A percentile compares a stretch with the other conserved stretches of the same genome.
These are phyloP conservation scores for Aphanomyces euteiches DNA, from an alignment of 352 stramenopile genomes.

Conservation along the genomic window DNA sequence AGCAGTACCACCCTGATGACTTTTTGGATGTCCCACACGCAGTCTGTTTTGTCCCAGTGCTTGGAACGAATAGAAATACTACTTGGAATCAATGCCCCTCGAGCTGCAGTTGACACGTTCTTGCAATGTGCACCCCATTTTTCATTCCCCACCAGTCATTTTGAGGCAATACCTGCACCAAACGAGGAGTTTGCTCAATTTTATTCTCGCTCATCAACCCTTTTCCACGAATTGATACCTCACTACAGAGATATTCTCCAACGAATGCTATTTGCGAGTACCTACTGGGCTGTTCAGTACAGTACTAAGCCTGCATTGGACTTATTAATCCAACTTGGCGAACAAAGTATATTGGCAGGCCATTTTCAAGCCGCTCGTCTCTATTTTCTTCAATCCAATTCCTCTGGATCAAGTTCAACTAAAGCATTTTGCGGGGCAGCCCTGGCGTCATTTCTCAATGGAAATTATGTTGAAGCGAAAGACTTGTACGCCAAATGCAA, in stretches of 20 bases:
- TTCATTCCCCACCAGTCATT: background rate
- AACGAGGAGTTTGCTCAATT: background rate
- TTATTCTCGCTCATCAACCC: background rate
- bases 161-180: background rate
- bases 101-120: slow-evolving; percentile 40
- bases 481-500: background rate
- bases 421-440: slow-evolving; percentile 5
- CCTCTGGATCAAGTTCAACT: background rate
- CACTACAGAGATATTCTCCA: background rate
- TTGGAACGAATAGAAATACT: slow-evolving; percentile 42
- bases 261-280: background rate
- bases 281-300: background rate
- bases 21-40: background rate
- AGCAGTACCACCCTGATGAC: background rate
- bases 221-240: background rate
- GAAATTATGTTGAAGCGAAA: background rate
- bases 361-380: background rate
- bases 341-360: background rate
- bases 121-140: slow-evolving; percentile 7
- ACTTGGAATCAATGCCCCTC: slow-evolving; percentile 36
- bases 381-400: background rate
- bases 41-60: slow-evolving; percentile 30
- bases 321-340: background rate
- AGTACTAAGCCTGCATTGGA: background rate
- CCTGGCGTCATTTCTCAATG: slow-evolving; percentile 6